Evolutionary conservation across 768 basidiomycete species (phyloP).

Genomic region (Pleurotus eryngii): DNA sequence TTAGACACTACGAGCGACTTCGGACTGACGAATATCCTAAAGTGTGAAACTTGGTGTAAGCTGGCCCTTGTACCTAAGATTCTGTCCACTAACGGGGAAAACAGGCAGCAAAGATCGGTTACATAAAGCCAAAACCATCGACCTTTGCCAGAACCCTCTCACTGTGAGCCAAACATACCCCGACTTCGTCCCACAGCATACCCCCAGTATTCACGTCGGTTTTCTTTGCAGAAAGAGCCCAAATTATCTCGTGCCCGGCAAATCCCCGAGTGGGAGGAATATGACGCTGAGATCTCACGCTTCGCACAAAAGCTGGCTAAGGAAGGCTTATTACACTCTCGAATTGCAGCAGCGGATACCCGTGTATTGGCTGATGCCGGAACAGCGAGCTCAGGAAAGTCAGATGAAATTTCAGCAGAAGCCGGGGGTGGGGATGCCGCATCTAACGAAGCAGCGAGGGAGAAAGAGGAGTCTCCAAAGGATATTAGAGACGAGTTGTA

Average conservation of each 20-base stretch:
- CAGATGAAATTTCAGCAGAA: background rate
- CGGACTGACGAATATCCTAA: conserved; percentile 1
- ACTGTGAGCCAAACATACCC: conserved; percentile 53
- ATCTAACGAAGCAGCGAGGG: background rate
- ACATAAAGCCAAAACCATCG: conserved; percentile 84
- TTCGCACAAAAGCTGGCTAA: conserved; percentile 74
- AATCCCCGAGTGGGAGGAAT: conserved; percentile 97
- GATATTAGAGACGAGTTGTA: conserved; percentile 14
- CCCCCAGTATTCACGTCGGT: background rate
- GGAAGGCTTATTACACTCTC: conserved; percentile 65
- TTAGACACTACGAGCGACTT: too few relatives aligned
- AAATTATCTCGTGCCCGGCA: conserved; percentile 90
- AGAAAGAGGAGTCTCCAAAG: conserved; percentile 4
- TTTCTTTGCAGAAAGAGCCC: conserved; percentile 79
- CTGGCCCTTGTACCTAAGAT: conserved; percentile 8
- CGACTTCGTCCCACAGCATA: background rate
- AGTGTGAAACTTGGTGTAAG: conserved; percentile 99
- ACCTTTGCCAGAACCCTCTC: conserved; percentile 94
- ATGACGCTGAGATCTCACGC: conserved; percentile 85
- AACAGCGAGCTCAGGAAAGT: conserved; percentile 7
- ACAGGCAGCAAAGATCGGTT: conserved; percentile 80
- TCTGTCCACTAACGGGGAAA: background rate
- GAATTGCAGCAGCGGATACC: conserved; percentile 64
- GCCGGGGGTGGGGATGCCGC: background rate
- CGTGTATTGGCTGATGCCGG: conserved; percentile 60